Evolutionary conservation across 345 rosid genomes (phyloP).

Genomic region (Hypericum perforatum): DNA sequence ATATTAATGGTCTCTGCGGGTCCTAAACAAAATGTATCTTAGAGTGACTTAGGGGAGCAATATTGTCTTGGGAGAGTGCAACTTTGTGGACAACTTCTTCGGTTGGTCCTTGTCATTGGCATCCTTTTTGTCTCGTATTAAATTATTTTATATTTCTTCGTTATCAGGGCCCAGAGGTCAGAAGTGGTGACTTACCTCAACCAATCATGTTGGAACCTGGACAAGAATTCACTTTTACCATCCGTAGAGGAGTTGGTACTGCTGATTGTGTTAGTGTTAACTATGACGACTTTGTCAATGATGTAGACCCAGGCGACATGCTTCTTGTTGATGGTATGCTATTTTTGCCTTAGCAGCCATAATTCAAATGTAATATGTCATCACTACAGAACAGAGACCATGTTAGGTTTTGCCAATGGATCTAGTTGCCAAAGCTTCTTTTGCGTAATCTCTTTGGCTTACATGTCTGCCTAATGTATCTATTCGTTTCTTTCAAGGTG

Average conservation of each 20-base stretch:
- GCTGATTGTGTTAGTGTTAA: slow-evolving; percentile 85
- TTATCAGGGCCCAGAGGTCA: slow-evolving; percentile 88
- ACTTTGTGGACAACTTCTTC: too few species aligned
- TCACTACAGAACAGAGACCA: too few species aligned
- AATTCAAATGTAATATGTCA: too few species aligned
- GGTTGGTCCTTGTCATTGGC: neutral
- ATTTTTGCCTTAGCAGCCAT: neutral
- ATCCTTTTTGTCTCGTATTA: neutral
- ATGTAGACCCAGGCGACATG: slow-evolving; percentile 91
- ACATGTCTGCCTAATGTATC: too few species aligned
- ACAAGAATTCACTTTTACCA: slow-evolving; percentile 94
- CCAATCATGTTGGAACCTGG: slow-evolving; percentile 60
- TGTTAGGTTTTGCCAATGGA: too few species aligned
- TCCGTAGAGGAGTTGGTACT: slow-evolving; percentile 78
- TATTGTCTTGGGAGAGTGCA: too few species aligned
- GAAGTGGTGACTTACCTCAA: slow-evolving; percentile 98
- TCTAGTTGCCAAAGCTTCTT: neutral
- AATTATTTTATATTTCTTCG: slow-evolving; percentile 1
- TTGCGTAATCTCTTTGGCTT: slow-evolving; percentile 10
- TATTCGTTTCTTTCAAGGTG: slow-evolving; percentile 41
- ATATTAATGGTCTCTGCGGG: too few species aligned
- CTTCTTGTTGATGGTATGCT: slow-evolving; percentile 94
- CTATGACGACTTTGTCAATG: slow-evolving; percentile 93
- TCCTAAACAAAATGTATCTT: too few species aligned
- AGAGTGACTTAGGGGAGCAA: too few species aligned